Evolutionary conservation across 2,329 filamentous ascomycete genomes (phyloP).

Genomic region (Cordyceps cateniannulata): DNA sequence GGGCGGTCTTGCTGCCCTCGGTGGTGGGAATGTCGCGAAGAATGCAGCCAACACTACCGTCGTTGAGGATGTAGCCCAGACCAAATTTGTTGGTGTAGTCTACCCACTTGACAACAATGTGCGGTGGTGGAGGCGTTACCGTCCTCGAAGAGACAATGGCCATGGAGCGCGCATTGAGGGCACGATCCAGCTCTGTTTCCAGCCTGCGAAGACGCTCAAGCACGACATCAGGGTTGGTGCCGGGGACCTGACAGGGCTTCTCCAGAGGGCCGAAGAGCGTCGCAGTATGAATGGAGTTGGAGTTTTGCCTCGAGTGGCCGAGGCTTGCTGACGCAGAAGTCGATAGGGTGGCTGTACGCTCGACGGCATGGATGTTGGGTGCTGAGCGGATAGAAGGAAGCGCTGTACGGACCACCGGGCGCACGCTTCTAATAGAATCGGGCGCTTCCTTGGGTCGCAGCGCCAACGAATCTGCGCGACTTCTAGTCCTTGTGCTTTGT

Average conservation of each 20-base stretch:
- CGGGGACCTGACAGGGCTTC: slow-evolving; percentile 40
- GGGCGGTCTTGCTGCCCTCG: slow-evolving; percentile 41
- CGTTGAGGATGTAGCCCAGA: slow-evolving; percentile 75
- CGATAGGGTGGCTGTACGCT: slow-evolving; percentile 24
- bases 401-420: slow-evolving; percentile 3
- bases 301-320: slow-evolving; percentile 22
- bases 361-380: slow-evolving; percentile 22
- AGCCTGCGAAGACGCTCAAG: slow-evolving; percentile 48
- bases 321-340: slow-evolving; percentile 21
- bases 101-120: slow-evolving; percentile 74
- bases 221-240: slow-evolving; percentile 52
- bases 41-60: slow-evolving; percentile 72
- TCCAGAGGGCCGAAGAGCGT: slow-evolving; percentile 53
- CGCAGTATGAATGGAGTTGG: slow-evolving; percentile 29
- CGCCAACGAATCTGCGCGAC: slow-evolving; percentile 16
- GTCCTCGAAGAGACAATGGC: slow-evolving; percentile 52
- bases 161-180: slow-evolving; percentile 57
- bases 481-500: slow-evolving; percentile 24
- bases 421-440: slow-evolving; percentile 7
- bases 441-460: slow-evolving; percentile 7
- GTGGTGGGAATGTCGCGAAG: slow-evolving; percentile 49
- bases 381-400: slow-evolving; percentile 20
- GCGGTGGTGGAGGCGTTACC: slow-evolving; percentile 48
- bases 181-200: slow-evolving; percentile 55
- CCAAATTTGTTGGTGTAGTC: slow-evolving; percentile 86